Evolutionary conservation across 176 grass and related monocot genomes (phyloP), one percentile per base, ranked within the genome.

Genomic region (Lolium rigidum): DNA sequence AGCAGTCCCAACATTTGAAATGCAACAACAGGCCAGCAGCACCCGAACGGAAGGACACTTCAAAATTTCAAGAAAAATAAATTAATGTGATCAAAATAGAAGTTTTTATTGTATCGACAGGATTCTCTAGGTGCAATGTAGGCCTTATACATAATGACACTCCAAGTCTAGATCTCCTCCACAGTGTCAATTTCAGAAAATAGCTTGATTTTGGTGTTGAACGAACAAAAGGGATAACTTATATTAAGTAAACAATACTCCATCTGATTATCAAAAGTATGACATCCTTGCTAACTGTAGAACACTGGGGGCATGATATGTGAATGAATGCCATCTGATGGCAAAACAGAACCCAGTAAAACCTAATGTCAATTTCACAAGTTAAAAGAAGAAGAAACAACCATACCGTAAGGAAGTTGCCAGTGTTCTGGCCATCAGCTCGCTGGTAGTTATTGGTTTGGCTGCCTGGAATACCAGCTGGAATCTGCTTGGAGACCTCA

Each of bases 381-480:
- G 20, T 31, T 9, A 12, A 84, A 50, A 74, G 2, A 50, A 21
- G 14, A 56, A 58, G 55, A 58, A 58, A 58, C 18, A n/a, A 55
- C 18, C 44, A 35, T 91, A 95, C 93, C 79, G 93, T 95, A 22
- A 95, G 87, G 76, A 95, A 95, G 82, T 95, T 93, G 57, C 93
- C 93, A 11, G 83, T 91, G 76, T 95, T 95, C 80, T 95, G 93
- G 1, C 93, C 93, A 38, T 91, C 93, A 47, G 91, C 93, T 41
- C 93, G 76, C 80, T 75, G 74, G n/a, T 95, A 95, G 80, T 95
- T 95, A 22, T 80, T 80, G 15, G 66, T 56, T 80, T 60, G 85
- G 81, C 80, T 90, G 35, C 83, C 72, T 43, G 78, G 90, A 66
- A 95, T 84, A 25, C 93, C 93, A 63, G 93, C 93, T 79, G 93